Percentiles rank a stretch among this genome's conserved stretches.
These are phyloP conservation scores for Barnettozyma vustinii DNA, from an alignment of 805 yeast species.

Conservation along the genomic window DNA sequence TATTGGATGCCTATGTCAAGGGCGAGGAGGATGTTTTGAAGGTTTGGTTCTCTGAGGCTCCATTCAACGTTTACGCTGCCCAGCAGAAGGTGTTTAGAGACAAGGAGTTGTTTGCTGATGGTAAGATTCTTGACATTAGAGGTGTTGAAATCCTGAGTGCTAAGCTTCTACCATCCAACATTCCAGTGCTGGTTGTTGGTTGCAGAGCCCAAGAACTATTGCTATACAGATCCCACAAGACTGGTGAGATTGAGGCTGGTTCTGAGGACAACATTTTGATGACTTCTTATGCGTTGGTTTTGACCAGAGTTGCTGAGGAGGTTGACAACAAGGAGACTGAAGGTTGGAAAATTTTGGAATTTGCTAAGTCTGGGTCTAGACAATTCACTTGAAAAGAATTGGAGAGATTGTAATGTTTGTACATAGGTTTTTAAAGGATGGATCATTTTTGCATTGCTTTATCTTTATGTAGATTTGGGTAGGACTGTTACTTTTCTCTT, in stretches of 20 bases:
- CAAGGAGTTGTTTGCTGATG: conserved; percentile 87
- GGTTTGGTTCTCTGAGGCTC: conserved; percentile 94
- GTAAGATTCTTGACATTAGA: conserved; percentile 87
- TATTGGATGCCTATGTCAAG: conserved; percentile 88
- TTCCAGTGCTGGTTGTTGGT: conserved; percentile 88
- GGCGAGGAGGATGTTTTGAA: conserved; percentile 83
- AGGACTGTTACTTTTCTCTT: conserved; percentile 14
- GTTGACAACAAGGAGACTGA: conserved; percentile 86
- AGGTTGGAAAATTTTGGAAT: conserved; percentile 95
- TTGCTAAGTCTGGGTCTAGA: conserved; percentile 90
- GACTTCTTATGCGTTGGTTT: conserved; percentile 94
- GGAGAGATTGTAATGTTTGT: conserved; percentile 1
- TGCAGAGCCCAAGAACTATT: conserved; percentile 97
- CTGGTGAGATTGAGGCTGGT: conserved; percentile 95
- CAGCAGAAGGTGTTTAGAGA: conserved; percentile 88
- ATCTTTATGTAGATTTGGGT: neutral
- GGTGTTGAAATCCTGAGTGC: conserved; percentile 90
- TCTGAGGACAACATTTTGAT: conserved; percentile 87
- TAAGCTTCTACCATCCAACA: conserved; percentile 80
- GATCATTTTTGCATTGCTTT: neutral
- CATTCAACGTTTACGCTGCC: conserved; percentile 90
- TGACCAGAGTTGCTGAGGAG: conserved; percentile 89
- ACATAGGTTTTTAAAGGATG: conserved; percentile 7
- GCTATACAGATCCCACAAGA: conserved; percentile 79
- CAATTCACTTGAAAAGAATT: conserved; percentile 41